Percentiles rank a stretch among this genome's conserved stretches.
These are phyloP conservation scores for Phymatotrichopsis omnivora DNA, from an alignment of 2,329 filamentous ascomycete genomes.

Conservation along the genomic window DNA sequence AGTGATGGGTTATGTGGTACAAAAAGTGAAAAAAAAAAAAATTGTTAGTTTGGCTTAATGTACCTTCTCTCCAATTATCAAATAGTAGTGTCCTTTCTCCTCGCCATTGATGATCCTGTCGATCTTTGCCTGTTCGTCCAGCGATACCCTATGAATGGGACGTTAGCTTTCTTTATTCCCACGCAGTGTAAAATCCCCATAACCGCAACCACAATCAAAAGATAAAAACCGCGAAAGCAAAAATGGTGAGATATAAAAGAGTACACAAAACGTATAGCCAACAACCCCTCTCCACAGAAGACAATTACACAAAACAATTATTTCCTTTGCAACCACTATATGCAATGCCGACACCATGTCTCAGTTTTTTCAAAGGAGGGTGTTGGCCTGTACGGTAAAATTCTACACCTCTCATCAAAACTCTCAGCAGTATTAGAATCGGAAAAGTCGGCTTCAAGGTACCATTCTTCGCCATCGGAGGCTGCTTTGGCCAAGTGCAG, in stretches of 20 bases:
- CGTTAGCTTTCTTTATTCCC: not conserved
- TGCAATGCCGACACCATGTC: too few relatives aligned
- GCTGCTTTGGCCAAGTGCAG: constrained; percentile 60
- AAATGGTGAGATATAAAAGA: too few relatives aligned
- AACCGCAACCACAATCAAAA: too few relatives aligned
- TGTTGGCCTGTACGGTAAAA: not conserved
- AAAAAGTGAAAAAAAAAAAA: too few relatives aligned
- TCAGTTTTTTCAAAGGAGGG: too few relatives aligned
- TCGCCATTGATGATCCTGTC: constrained; percentile 71
- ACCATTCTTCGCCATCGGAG: constrained; percentile 29
- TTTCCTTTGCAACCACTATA: not conserved
- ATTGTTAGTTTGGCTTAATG: too few relatives aligned
- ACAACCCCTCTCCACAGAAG: not conserved
- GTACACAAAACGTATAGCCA: constrained; percentile 2
- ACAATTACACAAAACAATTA: not conserved
- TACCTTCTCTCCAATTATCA: constrained; percentile 72
- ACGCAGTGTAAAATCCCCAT: not conserved
- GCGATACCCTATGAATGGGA: constrained; percentile 50
- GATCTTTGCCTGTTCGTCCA: constrained; percentile 71
- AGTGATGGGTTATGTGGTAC: too few relatives aligned
- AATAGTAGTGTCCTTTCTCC: constrained; percentile 71
- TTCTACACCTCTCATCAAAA: not conserved
- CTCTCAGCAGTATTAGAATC: not conserved
- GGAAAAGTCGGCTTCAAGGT: constrained; percentile 26
- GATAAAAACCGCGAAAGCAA: too few relatives aligned